phyloP scores from a whole-genome alignment of 2,329 filamentous ascomycete genomes.

The Xenoacremonium recifei region DNA sequence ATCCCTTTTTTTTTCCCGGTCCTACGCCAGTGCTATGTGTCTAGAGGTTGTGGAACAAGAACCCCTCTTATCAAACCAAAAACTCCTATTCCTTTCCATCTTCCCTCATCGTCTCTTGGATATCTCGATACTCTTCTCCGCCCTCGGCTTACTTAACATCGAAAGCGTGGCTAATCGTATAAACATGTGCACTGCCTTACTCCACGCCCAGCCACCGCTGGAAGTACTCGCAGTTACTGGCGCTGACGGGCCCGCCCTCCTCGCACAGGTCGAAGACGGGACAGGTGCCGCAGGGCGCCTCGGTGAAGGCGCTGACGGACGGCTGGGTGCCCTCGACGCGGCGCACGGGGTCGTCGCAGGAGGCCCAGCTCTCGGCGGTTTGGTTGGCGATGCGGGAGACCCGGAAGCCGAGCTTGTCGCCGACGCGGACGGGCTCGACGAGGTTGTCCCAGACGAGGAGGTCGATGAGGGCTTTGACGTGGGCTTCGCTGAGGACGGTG shows the following conservation, averaged over 20 bases:
- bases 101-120: too few relatives aligned
- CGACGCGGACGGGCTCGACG: conserved; percentile 63
- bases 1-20: too few relatives aligned
- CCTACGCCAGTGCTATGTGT: too few relatives aligned
- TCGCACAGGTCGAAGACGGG: conserved; percentile 92
- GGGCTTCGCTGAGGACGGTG: conserved; percentile 66
- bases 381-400: conserved; percentile 49
- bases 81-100: too few relatives aligned
- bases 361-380: conserved; percentile 39
- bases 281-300: conserved; percentile 87
- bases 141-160: not conserved
- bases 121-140: too few relatives aligned
- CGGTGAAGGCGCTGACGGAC: conserved; percentile 72
- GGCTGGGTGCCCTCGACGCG: conserved; percentile 40
- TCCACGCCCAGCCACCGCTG: conserved; percentile 70
- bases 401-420: conserved; percentile 51
- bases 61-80: too few relatives aligned
- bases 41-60: too few relatives aligned
- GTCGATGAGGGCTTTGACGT: conserved; percentile 83
- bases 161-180: too few relatives aligned
- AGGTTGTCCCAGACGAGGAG: conserved; percentile 87
- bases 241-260: conserved; percentile 86
- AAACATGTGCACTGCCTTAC: too few relatives aligned
- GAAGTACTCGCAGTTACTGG: conserved; percentile 90
- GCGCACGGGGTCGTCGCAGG: conserved; percentile 35